phyloP scores from a whole-genome alignment of 2,329 filamentous ascomycete genomes.

The Sporothrix variecibatus region DNA sequence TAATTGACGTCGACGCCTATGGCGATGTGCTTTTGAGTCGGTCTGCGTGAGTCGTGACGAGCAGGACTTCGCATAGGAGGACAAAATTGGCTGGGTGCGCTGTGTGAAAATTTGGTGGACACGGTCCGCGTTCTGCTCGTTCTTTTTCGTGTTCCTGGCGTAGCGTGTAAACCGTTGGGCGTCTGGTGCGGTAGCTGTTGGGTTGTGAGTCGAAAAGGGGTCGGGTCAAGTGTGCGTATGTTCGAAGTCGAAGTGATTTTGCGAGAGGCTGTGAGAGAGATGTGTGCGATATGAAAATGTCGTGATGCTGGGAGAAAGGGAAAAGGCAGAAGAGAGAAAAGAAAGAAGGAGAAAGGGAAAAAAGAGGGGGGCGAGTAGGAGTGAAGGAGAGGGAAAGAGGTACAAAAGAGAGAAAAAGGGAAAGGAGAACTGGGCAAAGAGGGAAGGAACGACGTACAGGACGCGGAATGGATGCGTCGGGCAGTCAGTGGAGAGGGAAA shows the following conservation, averaged over 20 bases:
- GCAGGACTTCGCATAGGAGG: background rate
- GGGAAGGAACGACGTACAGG: slow-evolving; percentile 23
- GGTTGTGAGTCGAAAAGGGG: background rate
- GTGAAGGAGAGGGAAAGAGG: slow-evolving; percentile 9
- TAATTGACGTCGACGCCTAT: background rate
- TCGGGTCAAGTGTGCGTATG: background rate
- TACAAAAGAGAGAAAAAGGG: slow-evolving; percentile 11
- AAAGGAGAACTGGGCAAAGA: slow-evolving; percentile 10
- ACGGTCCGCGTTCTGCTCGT: slow-evolving; percentile 13
- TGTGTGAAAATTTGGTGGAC: background rate
- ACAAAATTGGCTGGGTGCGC: background rate
- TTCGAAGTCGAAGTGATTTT: background rate
- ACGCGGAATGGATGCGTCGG: slow-evolving; percentile 27
- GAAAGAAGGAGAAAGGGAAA: slow-evolving; percentile 14
- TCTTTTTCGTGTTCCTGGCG: slow-evolving; percentile 13
- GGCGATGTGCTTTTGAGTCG: background rate
- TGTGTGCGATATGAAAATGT: background rate
- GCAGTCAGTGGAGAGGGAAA: slow-evolving; percentile 22
- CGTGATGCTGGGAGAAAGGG: slow-evolving; percentile 13
- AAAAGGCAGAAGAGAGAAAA: slow-evolving; percentile 18
- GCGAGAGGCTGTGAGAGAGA: background rate
- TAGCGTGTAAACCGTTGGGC: background rate
- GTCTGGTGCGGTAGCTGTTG: background rate
- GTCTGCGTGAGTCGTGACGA: background rate
- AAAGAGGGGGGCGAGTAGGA: background rate